A percentile compares a stretch with the other conserved stretches of the same genome.
phyloP scores from a whole-genome alignment of 768 basidiomycete genomes.

The Mycena galericulata region DNA sequence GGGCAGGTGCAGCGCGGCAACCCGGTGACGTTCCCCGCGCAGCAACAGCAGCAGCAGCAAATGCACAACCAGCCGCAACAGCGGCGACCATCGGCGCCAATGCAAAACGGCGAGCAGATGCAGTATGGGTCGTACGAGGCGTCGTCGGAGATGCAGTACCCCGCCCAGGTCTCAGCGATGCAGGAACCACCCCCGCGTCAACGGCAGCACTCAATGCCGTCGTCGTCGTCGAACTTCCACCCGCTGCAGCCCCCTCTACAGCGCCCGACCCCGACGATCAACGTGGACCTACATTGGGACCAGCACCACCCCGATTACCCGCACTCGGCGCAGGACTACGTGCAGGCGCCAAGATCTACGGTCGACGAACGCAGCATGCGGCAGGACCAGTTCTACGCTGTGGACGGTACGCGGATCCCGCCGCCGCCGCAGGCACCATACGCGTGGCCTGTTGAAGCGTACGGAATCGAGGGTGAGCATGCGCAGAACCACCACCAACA shows the following conservation, averaged over 20 bases:
- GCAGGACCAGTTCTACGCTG: conserved; percentile 17
- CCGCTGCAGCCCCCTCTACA: background rate
- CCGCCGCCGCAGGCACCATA: conserved; percentile 29
- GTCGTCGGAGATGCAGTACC: conserved; percentile 6
- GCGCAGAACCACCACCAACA: conserved; percentile 30
- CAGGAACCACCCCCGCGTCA: conserved; percentile 31
- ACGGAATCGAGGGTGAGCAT: conserved; percentile 11
- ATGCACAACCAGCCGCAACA: conserved; percentile 34
- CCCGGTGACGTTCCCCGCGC: conserved; percentile 24
- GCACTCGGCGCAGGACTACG: conserved; percentile 27
- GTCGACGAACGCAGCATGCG: conserved; percentile 24
- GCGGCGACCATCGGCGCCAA: background rate
- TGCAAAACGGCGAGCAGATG: conserved; percentile 30
- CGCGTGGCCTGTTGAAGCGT: conserved; percentile 29
- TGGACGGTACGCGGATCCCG: background rate
- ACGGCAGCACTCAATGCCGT: conserved; percentile 30
- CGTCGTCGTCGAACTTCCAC: conserved; percentile 33
- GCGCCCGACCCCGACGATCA: conserved; percentile 25
- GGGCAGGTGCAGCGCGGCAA: conserved; percentile 47
- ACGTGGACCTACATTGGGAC: conserved; percentile 30
- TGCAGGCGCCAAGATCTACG: background rate
- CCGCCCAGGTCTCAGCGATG: conserved; percentile 9
- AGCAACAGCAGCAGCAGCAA: conserved; percentile 17
- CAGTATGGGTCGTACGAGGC: conserved; percentile 25
- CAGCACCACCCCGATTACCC: conserved; percentile 16